phyloP scores from a whole-genome alignment of 768 basidiomycete species.

The Suillus weaverae region DNA sequence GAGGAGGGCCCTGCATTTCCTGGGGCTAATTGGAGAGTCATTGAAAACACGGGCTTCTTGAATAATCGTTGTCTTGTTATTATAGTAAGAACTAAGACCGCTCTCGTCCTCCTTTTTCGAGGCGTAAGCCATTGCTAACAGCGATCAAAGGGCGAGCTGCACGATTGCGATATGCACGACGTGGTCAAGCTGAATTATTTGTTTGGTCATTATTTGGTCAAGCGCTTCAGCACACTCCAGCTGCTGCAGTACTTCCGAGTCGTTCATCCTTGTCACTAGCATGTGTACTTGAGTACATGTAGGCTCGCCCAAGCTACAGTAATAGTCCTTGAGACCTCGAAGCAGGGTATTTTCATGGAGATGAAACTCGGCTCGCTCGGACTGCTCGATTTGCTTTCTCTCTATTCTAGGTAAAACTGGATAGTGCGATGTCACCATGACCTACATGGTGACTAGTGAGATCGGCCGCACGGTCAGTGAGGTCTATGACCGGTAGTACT shows the following conservation, averaged over 20 bases:
- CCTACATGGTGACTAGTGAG: not conserved
- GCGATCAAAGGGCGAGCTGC: constrained; percentile 25
- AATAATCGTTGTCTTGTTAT: constrained; percentile 97
- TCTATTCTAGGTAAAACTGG: not conserved
- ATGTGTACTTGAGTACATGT: not conserved
- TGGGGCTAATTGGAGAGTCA: constrained; percentile 96
- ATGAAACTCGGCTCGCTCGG: not conserved
- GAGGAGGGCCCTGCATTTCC: constrained; percentile 94
- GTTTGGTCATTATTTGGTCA: constrained; percentile 24
- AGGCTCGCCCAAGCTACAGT: not conserved
- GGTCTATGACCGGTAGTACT: not conserved
- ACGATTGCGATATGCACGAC: constrained; percentile 18
- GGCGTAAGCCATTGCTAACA: constrained; percentile 68
- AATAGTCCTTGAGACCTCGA: not conserved
- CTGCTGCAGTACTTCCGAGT: not conserved
- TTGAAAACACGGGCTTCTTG: constrained; percentile 99
- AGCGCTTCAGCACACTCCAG: not conserved
- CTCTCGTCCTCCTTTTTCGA: constrained; percentile 98
- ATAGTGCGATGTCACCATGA: not conserved
- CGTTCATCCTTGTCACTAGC: too few relatives aligned
- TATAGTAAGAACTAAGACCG: constrained; percentile 88
- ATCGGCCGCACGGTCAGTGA: not conserved
- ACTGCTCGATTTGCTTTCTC: not conserved
- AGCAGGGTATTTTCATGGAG: not conserved
- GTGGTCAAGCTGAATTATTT: constrained; percentile 20